Percentiles rank a stretch among this genome's conserved stretches.
Evolutionary conservation across 768 basidiomycete genomes (phyloP).

Genomic region (Kwoniella newhampshirensis): DNA sequence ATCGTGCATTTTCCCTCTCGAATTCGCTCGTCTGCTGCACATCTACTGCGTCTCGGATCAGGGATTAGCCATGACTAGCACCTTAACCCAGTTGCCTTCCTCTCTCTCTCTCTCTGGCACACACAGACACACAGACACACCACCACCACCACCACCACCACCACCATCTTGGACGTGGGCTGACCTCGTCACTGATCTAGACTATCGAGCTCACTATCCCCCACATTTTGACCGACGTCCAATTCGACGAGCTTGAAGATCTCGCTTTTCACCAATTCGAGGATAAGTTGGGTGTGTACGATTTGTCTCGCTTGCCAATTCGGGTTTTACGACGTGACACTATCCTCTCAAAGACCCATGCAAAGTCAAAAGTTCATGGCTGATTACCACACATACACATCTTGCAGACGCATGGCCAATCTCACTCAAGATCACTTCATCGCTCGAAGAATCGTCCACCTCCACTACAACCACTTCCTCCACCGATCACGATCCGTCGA

Average conservation of each 20-base stretch:
- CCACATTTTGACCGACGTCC: slow-evolving; percentile 19
- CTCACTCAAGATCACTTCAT: slow-evolving; percentile 20
- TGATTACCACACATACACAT: no score
- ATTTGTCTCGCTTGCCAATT: no score
- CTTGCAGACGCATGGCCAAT: slow-evolving; percentile 18
- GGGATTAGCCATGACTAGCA: neutral
- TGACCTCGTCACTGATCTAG: slow-evolving; percentile 8
- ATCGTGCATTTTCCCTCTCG: neutral
- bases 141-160: no score
- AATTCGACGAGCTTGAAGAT: slow-evolving; percentile 27
- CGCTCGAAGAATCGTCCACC: slow-evolving; percentile 6
- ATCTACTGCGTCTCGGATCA: neutral
- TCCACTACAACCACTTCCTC: neutral
- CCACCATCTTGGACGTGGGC: no score
- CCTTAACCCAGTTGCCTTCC: neutral
- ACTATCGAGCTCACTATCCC: slow-evolving; percentile 22
- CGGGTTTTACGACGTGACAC: no score
- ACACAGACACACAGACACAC: no score
- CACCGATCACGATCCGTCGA: no score
- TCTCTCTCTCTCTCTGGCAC: no score
- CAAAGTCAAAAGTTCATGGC: no score
- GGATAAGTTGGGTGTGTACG: slow-evolving; percentile 9
- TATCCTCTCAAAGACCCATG: neutral
- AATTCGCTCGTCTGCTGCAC: neutral
- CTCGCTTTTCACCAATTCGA: slow-evolving; percentile 22